Evolutionary conservation across 2,329 filamentous ascomycete genomes (phyloP).

Genomic region (Fusarium oxysporum): DNA sequence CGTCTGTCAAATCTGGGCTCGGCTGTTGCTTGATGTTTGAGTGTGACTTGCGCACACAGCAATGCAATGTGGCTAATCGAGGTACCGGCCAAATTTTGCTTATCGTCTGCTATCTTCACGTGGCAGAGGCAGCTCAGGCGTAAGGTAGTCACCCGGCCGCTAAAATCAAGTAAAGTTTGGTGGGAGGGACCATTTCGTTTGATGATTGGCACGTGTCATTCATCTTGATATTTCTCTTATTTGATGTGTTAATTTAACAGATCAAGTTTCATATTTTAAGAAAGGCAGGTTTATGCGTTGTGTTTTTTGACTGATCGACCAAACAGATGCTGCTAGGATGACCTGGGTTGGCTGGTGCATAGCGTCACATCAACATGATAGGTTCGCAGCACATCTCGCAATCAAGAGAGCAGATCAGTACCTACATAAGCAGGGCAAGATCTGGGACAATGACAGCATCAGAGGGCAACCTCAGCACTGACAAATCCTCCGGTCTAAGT

Average conservation of each 20-base stretch:
- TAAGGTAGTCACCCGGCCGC: constrained; percentile 3
- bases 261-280: constrained; percentile 23
- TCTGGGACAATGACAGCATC: constrained; percentile 32
- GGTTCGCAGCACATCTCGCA: constrained; percentile 20
- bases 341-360: constrained; percentile 16
- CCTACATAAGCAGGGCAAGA: constrained; percentile 31
- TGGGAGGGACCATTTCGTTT: constrained; percentile 24
- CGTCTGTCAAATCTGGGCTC: neutral
- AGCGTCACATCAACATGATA: constrained; percentile 42
- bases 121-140: constrained; percentile 15
- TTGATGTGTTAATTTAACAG: neutral
- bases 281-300: constrained; percentile 20
- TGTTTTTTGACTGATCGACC: constrained; percentile 12
- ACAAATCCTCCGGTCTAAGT: neutral
- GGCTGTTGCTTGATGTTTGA: constrained; percentile 38
- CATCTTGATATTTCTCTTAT: neutral
- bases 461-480: neutral
- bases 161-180: constrained; percentile 28
- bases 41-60: constrained; percentile 41
- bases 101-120: constrained; percentile 47
- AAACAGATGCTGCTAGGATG: constrained; percentile 14
- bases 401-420: constrained; percentile 34
- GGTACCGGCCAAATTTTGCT: constrained; percentile 44
- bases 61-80: constrained; percentile 46
- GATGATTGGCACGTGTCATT: constrained; percentile 33